Evolutionary conservation across 371 early-diverging fungal species (phyloP), one percentile per base, ranked within the genome.

Genomic region (Capillidium heterosporum): DNA sequence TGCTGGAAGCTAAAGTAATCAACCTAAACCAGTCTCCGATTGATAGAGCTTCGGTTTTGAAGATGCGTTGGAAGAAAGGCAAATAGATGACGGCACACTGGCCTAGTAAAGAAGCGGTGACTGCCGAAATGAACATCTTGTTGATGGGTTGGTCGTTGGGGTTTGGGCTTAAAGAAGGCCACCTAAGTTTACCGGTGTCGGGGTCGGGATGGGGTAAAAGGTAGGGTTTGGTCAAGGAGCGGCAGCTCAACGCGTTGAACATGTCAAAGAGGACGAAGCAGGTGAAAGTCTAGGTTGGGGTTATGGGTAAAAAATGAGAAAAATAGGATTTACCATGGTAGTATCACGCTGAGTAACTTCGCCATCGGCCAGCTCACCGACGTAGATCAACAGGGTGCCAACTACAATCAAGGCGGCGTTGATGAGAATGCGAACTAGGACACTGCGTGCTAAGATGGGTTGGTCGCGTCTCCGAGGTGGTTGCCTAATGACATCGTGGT

Each of bases 251-350:
- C 2, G 91, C 87, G 62, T 95, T 95, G 71, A 90, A 92, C 83
- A 94, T 85, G 64, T 92, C 95, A 64, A 88, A 93, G 59, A 93
- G 78, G 32, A 95, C 95, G 71, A 95, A 91, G 27, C 86, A 84
- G 3, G 96, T 93, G 63, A 95, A 95, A 0, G 96, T 94, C 86
- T 78, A 68, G n/a, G 55, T 13, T 35, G 13, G 24, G 59, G 24
- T 32, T 21, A 51, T 41, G 27, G 17, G 28, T 35, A 3, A 23
- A 49, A 54, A 1, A 42, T 35, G 31, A 44, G n/a, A 21, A 35
- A 47, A 39, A 39, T 55, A 11, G 5, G 26, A 59, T 61, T 67
- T 73, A 86, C 89, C 94, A 94, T 93, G 15, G 94, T 95, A 10
- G 91, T 89, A 48, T 85, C 88, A 5, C 86, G 71, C 27, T 84